Evolutionary conservation across 2,329 filamentous ascomycete species (phyloP), one percentile per base, ranked within the genome.

Genomic region (Onygena corvina): DNA sequence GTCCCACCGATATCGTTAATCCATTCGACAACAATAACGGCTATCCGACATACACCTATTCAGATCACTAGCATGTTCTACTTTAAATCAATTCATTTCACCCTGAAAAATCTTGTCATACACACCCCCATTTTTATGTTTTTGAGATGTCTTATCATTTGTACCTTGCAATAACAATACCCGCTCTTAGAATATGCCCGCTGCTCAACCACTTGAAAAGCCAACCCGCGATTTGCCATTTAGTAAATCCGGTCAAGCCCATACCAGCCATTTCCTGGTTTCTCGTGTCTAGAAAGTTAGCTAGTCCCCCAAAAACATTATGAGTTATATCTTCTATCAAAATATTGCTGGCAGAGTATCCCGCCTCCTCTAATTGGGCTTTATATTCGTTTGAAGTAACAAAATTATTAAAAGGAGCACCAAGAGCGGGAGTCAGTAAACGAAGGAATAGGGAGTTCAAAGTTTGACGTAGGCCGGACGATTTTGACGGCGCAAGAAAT

Each of bases 291-390:
- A 80, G 59, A 50, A 71, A 76, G 1, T 47, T 54, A 3, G 71
- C 67, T 12, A 80, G 58, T 0, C 74, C 74, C 0, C 60, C 54
- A 55, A 80, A 80, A 0, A 78, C 75, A 52, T 76, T 60, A 3
- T 69, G 64, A 1, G 76, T 75, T 14, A 80, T 64, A 55, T 80
- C 76, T 12, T 61, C 60, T 1, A 77, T 65, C 21, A 62, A 60
- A 35, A 77, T 71, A 4, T 53, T 50, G 0, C 63, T 59, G 2
- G 53, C 48, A 9, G 66, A 59, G 54, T 78, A 80, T 1, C 76
- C 76, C 2, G 68, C 71, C 14, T 64, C 60, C 1, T 67, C 59
- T 4, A 80, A 59, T 46, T 73, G 67, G 1, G 56, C 54, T 23
- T 63, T 58, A 56, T 80, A 80, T 44, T 70, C 60, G 0, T 57